Percentiles rank a stretch among this genome's conserved stretches.
phyloP scores from a whole-genome alignment of 148 eudicot genomes.

The Vaccinium darrowii region DNA sequence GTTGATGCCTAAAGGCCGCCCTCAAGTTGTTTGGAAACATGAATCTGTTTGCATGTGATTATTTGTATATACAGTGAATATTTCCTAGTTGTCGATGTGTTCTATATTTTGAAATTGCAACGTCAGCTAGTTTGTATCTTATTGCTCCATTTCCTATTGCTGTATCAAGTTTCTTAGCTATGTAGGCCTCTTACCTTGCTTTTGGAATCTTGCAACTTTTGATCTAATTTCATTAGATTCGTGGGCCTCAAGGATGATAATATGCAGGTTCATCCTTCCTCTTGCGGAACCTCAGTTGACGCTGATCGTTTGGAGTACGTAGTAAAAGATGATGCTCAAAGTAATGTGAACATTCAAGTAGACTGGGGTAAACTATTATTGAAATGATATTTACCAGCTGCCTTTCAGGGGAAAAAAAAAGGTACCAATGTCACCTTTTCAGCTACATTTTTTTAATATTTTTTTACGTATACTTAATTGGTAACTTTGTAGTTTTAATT shows the following conservation, averaged over 20 bases:
- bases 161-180: background rate
- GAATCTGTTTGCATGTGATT: background rate
- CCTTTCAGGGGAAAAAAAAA: too few species aligned
- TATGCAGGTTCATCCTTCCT: slow-evolving; percentile 42
- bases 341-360: slow-evolving; percentile 30
- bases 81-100: background rate
- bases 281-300: slow-evolving; percentile 33
- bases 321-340: slow-evolving; percentile 42
- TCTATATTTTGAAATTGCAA: background rate
- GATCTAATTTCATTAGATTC: background rate
- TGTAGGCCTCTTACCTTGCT: background rate
- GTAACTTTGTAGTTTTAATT: slow-evolving; percentile 5
- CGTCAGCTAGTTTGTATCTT: background rate
- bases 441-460: background rate
- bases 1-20: background rate
- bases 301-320: slow-evolving; percentile 34
- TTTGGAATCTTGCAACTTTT: background rate
- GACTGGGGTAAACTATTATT: slow-evolving; percentile 32
- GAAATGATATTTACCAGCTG: background rate
- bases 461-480: background rate
- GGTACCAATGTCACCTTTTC: background rate
- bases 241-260: background rate
- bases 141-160: background rate
- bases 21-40: background rate
- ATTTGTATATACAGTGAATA: background rate